Base-by-base conservation (phyloP, 176 grass and related monocot genomes). In the Oryza glumipatula region DNA sequence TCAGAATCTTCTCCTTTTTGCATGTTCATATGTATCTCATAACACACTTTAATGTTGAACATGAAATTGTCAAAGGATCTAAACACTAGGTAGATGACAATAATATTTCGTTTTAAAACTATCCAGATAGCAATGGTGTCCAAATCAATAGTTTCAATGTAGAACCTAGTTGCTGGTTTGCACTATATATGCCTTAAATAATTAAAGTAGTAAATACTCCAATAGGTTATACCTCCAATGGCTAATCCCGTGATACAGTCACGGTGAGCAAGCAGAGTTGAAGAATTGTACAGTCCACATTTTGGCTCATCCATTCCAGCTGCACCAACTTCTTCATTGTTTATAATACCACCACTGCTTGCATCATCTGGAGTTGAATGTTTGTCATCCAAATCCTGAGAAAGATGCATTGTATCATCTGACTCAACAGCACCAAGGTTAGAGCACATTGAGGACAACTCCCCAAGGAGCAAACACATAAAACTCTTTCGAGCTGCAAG, bases 171-270 rank as follows among this genome's bases (percentile, higher is more conserved):
- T 65, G 22, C 14, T 75, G 81, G 81, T 32, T 66, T 83, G 4
- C 13, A 75, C 7, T 23, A 21, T 28, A 38, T 75, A 74, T 46
- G 58, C 58, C 24, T 49, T 26, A 7, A 36, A 73, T 63, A 76
- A 19, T 32, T 47, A 47, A 77, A 45, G 36, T 33, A n/a, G 52
- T 22, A 23, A 19, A 77, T 39, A 67, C 39, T 43, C 48, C 33
- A 67, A 60, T 46, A 56, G 35, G 30, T 70, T 88, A 65, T 95
- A 95, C 93, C 96, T 95, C 93, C 91, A 90, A 95, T 77, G 46
- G 86, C 81, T 82, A 98, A 88, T 35, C 91, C 89, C 66, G 93
- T 95, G 41, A 95, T 87, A 61, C 91, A 98, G 80, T 98, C 96
- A 71, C 86, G 91, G 72, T 98, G 96, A 67, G 78, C 91, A 73